Evolutionary conservation across 1,284 basidiomycete genomes (phyloP).

Genomic region (Exobasidium rhododendri): DNA sequence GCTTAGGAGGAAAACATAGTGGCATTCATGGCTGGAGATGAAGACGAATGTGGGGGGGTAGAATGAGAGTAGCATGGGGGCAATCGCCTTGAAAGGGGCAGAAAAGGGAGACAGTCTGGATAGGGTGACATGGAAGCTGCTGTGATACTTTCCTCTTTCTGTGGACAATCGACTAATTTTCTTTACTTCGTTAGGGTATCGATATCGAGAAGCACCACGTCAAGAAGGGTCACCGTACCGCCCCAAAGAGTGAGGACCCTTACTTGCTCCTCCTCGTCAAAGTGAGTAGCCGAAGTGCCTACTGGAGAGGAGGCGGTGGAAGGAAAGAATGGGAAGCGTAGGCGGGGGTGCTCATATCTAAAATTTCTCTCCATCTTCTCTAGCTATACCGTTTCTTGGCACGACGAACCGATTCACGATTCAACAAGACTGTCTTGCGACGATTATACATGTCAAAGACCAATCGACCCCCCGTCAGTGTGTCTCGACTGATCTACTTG

Average conservation of each 20-base stretch:
- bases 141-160: no score
- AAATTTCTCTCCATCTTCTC: no score
- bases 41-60: no score
- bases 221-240: slow-evolving; percentile 92
- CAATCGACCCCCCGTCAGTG: slow-evolving; percentile 93
- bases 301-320: not conserved
- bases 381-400: slow-evolving; percentile 97
- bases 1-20: no score
- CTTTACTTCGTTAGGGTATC: slow-evolving; percentile 82
- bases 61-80: no score
- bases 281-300: slow-evolving; percentile 58
- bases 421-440: slow-evolving; percentile 98
- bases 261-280: slow-evolving; percentile 71
- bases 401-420: slow-evolving; percentile 88
- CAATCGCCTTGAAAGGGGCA: no score
- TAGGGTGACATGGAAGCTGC: no score
- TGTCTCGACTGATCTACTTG: slow-evolving; percentile 53
- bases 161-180: no score
- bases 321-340: not conserved
- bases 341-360: not conserved
- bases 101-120: no score
- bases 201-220: slow-evolving; percentile 93
- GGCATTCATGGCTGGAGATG: no score
- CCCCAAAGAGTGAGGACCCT: slow-evolving; percentile 50
- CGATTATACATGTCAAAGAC: slow-evolving; percentile 94